phyloP scores from a whole-genome alignment of 192 early-diverging fungal genomes.

The Coemansia sp. region DNA sequence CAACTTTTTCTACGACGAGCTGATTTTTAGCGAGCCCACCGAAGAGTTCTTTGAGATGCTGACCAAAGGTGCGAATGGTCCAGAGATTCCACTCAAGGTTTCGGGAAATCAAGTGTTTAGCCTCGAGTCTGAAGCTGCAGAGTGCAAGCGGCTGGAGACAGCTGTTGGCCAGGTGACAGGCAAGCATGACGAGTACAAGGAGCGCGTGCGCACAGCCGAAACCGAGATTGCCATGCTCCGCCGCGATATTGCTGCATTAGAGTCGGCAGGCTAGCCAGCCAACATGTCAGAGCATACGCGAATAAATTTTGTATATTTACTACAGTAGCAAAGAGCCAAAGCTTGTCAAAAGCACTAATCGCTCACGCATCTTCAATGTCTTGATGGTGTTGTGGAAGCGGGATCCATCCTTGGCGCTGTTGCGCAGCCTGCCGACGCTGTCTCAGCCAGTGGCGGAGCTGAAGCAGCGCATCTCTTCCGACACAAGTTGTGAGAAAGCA shows the following conservation, averaged over 20 bases:
- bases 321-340: background rate
- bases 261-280: conserved; percentile 18
- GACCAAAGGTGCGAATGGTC: conserved; percentile 50
- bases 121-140: conserved; percentile 67
- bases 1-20: conserved; percentile 52
- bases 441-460: conserved; percentile 35
- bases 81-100: conserved; percentile 54
- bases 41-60: conserved; percentile 68
- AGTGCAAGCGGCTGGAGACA: conserved; percentile 61
- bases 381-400: conserved; percentile 21
- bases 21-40: conserved; percentile 80
- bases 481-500: conserved; percentile 53
- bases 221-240: conserved; percentile 52
- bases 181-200: conserved; percentile 56
- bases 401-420: conserved; percentile 15
- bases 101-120: conserved; percentile 44
- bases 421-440: conserved; percentile 19
- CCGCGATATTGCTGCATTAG: conserved; percentile 49
- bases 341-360: too few relatives aligned
- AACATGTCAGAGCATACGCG: background rate
- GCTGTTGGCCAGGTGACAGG: conserved; percentile 58
- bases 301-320: conserved; percentile 1
- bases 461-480: conserved; percentile 33
- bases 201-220: conserved; percentile 42
- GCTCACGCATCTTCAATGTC: conserved; percentile 3